phyloP scores from a whole-genome alignment of 169 alveolate species.

The Perkinsus olseni region DNA sequence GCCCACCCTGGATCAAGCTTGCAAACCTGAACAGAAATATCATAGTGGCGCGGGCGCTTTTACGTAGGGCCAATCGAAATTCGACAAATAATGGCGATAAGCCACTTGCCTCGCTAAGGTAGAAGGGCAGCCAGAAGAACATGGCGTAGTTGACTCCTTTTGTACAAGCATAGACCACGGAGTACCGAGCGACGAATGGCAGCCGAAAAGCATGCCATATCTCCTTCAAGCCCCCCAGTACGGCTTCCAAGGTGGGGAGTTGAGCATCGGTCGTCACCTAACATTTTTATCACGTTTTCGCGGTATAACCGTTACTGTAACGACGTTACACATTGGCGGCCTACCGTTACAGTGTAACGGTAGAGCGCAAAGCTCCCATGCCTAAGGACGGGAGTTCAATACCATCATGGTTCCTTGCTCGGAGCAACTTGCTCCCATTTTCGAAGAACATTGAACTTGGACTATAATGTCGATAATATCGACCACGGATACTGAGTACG shows the following conservation, averaged over 20 bases:
- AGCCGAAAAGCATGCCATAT: conserved; percentile 34
- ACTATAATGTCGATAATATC: too few relatives aligned
- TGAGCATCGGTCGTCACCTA: neutral
- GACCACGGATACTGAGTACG: too few relatives aligned
- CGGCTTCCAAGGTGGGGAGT: neutral
- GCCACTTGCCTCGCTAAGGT: neutral
- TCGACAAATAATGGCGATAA: neutral
- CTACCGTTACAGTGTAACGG: too few relatives aligned
- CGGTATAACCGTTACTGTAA: too few relatives aligned
- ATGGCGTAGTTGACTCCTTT: conserved; percentile 29
- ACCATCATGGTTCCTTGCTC: too few relatives aligned
- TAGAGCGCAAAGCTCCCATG: too few relatives aligned
- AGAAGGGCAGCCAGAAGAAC: conserved; percentile 29
- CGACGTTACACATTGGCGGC: too few relatives aligned
- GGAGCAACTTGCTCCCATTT: too few relatives aligned
- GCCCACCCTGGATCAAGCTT: neutral
- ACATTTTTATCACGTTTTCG: too few relatives aligned
- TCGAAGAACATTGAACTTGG: too few relatives aligned
- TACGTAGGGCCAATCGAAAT: neutral
- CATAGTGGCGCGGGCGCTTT: neutral
- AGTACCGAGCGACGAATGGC: conserved; percentile 39
- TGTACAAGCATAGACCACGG: conserved; percentile 21
- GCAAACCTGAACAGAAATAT: neutral
- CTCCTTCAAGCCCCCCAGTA: conserved; percentile 6
- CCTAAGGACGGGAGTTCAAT: too few relatives aligned